Evolutionary conservation across 2,329 filamentous ascomycete species (phyloP), one percentile per base, ranked within the genome.

Genomic region (Colletotrichum orbiculare): DNA sequence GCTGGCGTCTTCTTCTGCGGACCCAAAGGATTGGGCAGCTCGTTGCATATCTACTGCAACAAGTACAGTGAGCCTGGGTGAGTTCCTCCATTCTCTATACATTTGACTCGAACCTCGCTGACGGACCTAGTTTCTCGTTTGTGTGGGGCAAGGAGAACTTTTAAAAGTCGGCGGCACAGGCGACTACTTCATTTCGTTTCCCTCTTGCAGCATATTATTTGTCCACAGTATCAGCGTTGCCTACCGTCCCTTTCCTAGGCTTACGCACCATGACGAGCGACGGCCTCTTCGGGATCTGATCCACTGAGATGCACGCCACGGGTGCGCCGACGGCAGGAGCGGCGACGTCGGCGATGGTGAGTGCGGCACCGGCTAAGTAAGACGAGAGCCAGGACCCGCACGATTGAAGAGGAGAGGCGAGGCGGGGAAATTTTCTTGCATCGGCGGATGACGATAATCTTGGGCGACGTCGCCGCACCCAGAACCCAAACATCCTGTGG

Each of bases 1-100:
- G 89, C 89, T 2, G 91, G 91, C 71, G 91, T 93, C 15, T 93
- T 96, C 82, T 96, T 95, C 83, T 96, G 92, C 74, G 92, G 92
- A 0, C 92, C 92, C 39, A 95, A 95, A 80, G 89, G 87, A 1
- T 78, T 95, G 69, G 92, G 92, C 54, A 93, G 89, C 74, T 82
- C 88, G 66, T 78, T 96, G 74, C 92, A 96, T 73, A 85, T 93
- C 67, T 94, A 92, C 79, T 96, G 92, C 78, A 96, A 95, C 77
- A 93, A 93, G 83, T 95, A 95, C 80, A 92, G 90, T 64, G 91
- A 94, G 74, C 91, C 91, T 74, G 91, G 87, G 83, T 92, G 84
- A 82, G 88, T 82, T 56, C n/a, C 11, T 7, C 6, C n/a, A 1
- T 42, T 11, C 53, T 42, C 12, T 38, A 7, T 42, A 38, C 9